phyloP scores from a whole-genome alignment of 495 filamentous ascomycete species.

The Apodospora peruviana region DNA sequence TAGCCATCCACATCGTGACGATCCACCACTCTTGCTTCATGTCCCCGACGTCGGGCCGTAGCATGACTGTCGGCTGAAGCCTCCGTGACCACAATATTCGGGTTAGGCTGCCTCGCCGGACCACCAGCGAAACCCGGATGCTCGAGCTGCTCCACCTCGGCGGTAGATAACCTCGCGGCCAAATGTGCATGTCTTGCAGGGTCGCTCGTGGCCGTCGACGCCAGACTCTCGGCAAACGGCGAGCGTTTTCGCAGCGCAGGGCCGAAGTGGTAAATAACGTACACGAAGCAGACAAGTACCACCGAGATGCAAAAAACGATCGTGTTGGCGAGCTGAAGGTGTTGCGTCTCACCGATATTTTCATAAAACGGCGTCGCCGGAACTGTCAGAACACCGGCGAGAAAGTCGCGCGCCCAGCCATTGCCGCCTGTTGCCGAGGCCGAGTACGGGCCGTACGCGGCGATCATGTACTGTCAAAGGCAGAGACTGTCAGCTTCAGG shows the following conservation, averaged over 20 bases:
- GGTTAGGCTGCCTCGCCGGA: too few species aligned
- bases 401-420: slow-evolving; percentile 67
- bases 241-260: slow-evolving; percentile 62
- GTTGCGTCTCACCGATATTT: slow-evolving; percentile 52
- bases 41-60: too few species aligned
- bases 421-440: slow-evolving; percentile 75
- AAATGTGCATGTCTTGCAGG: slow-evolving; percentile 5
- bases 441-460: slow-evolving; percentile 70
- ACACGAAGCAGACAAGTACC: slow-evolving; percentile 66
- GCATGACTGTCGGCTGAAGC: too few species aligned
- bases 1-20: too few species aligned
- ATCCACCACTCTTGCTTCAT: too few species aligned
- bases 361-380: slow-evolving; percentile 66
- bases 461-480: slow-evolving; percentile 63
- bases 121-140: too few species aligned
- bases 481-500: not conserved
- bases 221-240: slow-evolving; percentile 68
- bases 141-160: slow-evolving; percentile 2
- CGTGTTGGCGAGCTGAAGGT: slow-evolving; percentile 63
- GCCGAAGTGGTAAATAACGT: slow-evolving; percentile 73
- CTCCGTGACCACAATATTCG: too few species aligned
- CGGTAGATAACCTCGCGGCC: slow-evolving; percentile 2
- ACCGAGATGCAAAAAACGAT: slow-evolving; percentile 67
- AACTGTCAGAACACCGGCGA: slow-evolving; percentile 73
- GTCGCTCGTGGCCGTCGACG: slow-evolving; percentile 14